These are phyloP conservation scores for Alectoria sarmentosa DNA, from an alignment of 495 filamentous ascomycete species.

Conservation along the genomic window DNA sequence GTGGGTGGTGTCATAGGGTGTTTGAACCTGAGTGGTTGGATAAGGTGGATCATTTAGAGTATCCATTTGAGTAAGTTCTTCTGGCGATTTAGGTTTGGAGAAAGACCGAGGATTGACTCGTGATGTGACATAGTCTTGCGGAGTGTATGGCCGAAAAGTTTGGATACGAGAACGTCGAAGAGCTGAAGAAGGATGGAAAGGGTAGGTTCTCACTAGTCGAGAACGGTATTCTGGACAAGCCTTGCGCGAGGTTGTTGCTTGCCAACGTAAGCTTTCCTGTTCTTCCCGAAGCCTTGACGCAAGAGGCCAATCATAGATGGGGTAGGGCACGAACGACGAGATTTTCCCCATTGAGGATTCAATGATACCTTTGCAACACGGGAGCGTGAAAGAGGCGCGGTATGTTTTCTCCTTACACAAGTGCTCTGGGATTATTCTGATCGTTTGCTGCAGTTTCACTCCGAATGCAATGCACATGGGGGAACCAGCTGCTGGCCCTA, in stretches of 20 bases:
- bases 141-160: constrained; percentile 64
- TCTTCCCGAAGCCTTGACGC: not conserved
- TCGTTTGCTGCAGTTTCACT: not conserved
- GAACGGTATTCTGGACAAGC: constrained; percentile 57
- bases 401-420: constrained; percentile 1
- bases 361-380: constrained; percentile 59
- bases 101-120: not conserved
- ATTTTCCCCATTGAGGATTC: constrained; percentile 76
- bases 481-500: not conserved
- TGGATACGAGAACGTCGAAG: constrained; percentile 54
- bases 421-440: not conserved
- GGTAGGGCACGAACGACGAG: constrained; percentile 53
- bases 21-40: constrained; percentile 58
- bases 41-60: constrained; percentile 64
- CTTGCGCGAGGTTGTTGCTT: constrained; percentile 56
- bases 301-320: not conserved
- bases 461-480: constrained; percentile 11
- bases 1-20: constrained; percentile 66
- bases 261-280: constrained; percentile 49
- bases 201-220: constrained; percentile 68
- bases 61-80: constrained; percentile 66
- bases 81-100: too few relatives aligned
- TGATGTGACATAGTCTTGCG: constrained; percentile 39
- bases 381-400: constrained; percentile 64
- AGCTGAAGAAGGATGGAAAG: constrained; percentile 53